These are phyloP conservation scores for Nannochloris sp. DNA, from an alignment of 139 green algal species.

Conservation along the genomic window DNA sequence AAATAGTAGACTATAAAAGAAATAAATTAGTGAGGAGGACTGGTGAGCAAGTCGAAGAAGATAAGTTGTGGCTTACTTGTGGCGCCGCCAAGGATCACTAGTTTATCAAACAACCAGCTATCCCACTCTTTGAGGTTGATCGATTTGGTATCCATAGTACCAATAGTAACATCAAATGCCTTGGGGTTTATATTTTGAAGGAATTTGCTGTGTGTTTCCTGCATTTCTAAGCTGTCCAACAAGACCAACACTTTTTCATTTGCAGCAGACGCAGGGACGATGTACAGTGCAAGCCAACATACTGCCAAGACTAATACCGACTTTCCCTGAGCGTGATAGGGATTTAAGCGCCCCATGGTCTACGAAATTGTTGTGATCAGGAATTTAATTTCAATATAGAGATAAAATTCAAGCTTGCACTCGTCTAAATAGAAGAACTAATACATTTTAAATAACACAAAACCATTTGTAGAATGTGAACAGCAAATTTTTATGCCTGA, in stretches of 20 bases:
- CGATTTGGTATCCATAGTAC: conserved; percentile 12
- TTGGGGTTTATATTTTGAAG: conserved; percentile 25
- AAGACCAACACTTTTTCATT: conserved; percentile 46
- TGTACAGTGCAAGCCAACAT: too few relatives aligned
- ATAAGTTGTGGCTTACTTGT: too few relatives aligned
- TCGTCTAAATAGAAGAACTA: not conserved
- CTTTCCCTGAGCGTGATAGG: not conserved
- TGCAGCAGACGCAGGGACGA: not conserved
- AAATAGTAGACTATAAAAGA: not conserved
- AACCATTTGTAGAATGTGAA: too few relatives aligned
- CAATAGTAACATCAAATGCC: not conserved
- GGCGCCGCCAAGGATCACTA: conserved; percentile 66
- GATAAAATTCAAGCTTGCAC: not conserved
- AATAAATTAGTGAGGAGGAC: not conserved
- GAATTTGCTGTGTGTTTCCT: conserved; percentile 48
- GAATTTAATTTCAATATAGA: too few relatives aligned
- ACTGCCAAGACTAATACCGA: too few relatives aligned
- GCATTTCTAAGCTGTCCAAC: conserved; percentile 5
- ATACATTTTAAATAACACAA: too few relatives aligned
- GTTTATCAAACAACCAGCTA: conserved; percentile 71
- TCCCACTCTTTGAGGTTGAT: conserved; percentile 71
- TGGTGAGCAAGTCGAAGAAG: not conserved
- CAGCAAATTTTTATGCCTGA: too few relatives aligned
- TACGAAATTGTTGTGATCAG: conserved; percentile 32
- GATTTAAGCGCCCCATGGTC: not conserved